Evolutionary conservation across 345 rosid species (phyloP), one percentile per base, ranked within the genome.

Genomic region (Nasturtium officinale): DNA sequence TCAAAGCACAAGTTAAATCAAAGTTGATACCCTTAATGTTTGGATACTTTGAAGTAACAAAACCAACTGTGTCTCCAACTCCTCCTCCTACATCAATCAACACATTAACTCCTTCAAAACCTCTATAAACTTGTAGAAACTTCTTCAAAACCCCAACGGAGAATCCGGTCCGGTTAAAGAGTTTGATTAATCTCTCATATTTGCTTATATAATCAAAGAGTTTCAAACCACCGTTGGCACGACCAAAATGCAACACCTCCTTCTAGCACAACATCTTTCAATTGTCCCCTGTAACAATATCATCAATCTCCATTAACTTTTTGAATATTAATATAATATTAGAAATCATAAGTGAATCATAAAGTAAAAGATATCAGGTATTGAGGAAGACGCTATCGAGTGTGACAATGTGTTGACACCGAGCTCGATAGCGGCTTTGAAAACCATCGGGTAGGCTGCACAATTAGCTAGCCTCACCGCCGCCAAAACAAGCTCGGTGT

Each of bases 71-170:
- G 16, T 55, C 61, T 6, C 76, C 71, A 12, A 63, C 54, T 7
- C 80, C 80, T 53, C 76, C 80, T 32, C 76, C 80, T 42, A 76
- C 72, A 70, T 77, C 80, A 47, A 77, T 76, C 61, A 77, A 46
- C 15, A 46, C 58, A 26, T 55, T 56, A 4, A 77, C 33, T n/a
- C 52, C 65, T 63, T 77, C 72, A 0, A 77, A 77, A 2, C 80
- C 80, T 43, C 25, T 56, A 11, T 77, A 77, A 59, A 47, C 58
- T 29, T 64, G 53, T 5, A 70, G 52, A 33, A 77, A 29, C 48
- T 63, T 70, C 6, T 48, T 57, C 46, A 77, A 13, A 10, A 56
- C 33, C 2, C 50, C 55, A 7, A 29, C 67, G 2, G 66, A 53
- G 56, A 62, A 71, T 28, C 66, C 66, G 0, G 78, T 53, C 28